A percentile compares a stretch with the other conserved stretches of the same genome.
These are phyloP conservation scores for Amauroascus verrucosus DNA, from an alignment of 2,329 filamentous ascomycete genomes.

Conservation along the genomic window DNA sequence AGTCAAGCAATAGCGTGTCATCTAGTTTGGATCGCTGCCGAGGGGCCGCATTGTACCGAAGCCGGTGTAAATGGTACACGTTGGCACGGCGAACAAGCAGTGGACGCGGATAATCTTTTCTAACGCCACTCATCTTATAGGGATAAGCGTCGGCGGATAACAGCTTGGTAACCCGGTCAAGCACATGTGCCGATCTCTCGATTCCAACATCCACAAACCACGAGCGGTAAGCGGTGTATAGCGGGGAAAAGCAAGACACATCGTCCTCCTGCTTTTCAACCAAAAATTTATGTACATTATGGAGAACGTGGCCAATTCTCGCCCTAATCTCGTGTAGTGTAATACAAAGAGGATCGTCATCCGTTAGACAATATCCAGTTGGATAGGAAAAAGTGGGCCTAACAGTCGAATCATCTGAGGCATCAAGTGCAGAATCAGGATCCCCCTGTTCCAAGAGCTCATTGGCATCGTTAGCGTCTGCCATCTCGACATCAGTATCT, in stretches of 20 bases:
- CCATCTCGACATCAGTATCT: conserved; percentile 37
- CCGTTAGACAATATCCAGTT: conserved; percentile 69
- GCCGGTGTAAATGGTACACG: conserved; percentile 86
- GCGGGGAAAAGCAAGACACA: conserved; percentile 82
- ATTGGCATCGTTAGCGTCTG: conserved; percentile 31
- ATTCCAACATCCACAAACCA: conserved; percentile 98
- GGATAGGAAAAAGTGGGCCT: conserved; percentile 81
- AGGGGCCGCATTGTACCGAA: conserved; percentile 84
- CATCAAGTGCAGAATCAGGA: conserved; percentile 45
- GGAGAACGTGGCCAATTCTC: conserved; percentile 67
- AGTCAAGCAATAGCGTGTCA: conserved; percentile 69
- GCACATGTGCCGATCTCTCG: conserved; percentile 83
- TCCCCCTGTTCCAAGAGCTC: conserved; percentile 27
- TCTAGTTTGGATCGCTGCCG: conserved; percentile 85
- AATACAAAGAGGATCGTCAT: conserved; percentile 55
- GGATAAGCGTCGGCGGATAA: conserved; percentile 79
- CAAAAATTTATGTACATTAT: conserved; percentile 75
- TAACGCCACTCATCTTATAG: conserved; percentile 86
- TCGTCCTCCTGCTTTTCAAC: conserved; percentile 82
- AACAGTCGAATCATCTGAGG: conserved; percentile 50
- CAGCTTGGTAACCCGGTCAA: conserved; percentile 76
- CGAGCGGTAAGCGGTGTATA: conserved; percentile 85
- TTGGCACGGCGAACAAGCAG: conserved; percentile 87
- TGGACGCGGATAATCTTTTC: conserved; percentile 86
- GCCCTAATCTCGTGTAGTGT: conserved; percentile 73